Percentiles rank a stretch among this genome's conserved stretches.
These are phyloP conservation scores for Theobroma grandiflorum DNA, from an alignment of 441 rosid species.

Conservation along the genomic window DNA sequence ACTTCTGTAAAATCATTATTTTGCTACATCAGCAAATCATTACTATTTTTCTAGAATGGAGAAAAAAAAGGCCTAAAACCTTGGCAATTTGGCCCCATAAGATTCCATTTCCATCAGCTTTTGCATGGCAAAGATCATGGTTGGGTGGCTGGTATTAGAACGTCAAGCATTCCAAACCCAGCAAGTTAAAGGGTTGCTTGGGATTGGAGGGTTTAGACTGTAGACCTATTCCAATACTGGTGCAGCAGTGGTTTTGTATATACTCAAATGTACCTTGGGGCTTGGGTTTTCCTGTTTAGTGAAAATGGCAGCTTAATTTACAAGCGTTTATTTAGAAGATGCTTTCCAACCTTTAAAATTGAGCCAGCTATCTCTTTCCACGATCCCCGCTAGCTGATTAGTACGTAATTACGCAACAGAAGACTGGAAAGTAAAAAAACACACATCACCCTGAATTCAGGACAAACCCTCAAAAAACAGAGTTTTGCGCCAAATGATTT, in stretches of 20 bases:
- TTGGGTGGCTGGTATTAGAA: background rate
- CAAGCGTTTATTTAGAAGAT: background rate
- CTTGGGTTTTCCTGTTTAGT: background rate
- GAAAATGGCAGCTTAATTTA: background rate
- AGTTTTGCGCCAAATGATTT: background rate
- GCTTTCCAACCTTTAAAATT: background rate
- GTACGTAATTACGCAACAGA: background rate
- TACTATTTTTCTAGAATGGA: constrained; percentile 1
- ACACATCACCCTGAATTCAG: background rate
- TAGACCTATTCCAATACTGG: background rate
- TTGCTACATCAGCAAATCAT: background rate
- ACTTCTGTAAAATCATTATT: background rate
- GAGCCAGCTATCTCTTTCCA: background rate
- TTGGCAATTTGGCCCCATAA: background rate
- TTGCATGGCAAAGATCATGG: background rate
- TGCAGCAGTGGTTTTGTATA: background rate
- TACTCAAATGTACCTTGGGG: background rate
- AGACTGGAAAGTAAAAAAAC: background rate
- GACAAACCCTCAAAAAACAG: background rate
- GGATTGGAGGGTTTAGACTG: background rate
- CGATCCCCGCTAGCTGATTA: background rate
- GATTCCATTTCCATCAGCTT: background rate
- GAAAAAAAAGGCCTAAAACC: background rate
- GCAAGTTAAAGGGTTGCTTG: background rate
- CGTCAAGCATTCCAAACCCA: background rate